These are phyloP conservation scores for Nigrospora osmanthi DNA, from an alignment of 2,329 filamentous ascomycete genomes.

Conservation along the genomic window DNA sequence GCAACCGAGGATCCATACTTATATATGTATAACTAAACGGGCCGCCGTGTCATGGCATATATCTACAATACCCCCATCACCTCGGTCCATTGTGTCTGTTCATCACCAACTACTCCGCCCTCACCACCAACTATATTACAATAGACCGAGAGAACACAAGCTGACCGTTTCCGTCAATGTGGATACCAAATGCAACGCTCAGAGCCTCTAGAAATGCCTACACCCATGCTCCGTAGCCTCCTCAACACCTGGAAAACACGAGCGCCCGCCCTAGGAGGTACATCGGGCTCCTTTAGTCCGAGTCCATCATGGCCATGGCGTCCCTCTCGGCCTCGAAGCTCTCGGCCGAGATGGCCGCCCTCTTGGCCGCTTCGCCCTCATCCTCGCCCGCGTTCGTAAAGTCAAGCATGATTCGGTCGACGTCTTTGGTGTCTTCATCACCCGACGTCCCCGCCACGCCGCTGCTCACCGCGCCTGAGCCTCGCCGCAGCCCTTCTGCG, in stretches of 20 bases:
- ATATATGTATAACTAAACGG: no score
- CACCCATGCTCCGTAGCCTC: background rate
- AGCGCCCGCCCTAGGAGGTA: background rate
- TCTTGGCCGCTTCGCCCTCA: constrained; percentile 32
- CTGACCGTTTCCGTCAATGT: background rate
- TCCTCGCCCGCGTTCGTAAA: constrained; percentile 45
- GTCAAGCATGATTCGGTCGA: constrained; percentile 49
- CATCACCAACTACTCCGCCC: no score
- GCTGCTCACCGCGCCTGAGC: constrained; percentile 16
- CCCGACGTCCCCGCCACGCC: constrained; percentile 10
- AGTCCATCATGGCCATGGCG: constrained; percentile 24
- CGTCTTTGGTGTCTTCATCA: constrained; percentile 38
- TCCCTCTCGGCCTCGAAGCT: constrained; percentile 25
- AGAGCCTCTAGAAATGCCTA: background rate
- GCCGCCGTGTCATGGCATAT: no score
- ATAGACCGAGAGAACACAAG: background rate
- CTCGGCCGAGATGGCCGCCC: constrained; percentile 22
- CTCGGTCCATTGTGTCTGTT: no score
- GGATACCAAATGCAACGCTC: background rate
- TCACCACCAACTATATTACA: no score
- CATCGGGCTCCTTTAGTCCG: constrained; percentile 12
- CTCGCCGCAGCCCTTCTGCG: constrained; percentile 8
- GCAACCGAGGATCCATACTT: no score
- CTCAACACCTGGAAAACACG: background rate
- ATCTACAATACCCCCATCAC: no score